Evolutionary conservation across 2,329 filamentous ascomycete genomes (phyloP).

Genomic region (Clonostachys sp.): DNA sequence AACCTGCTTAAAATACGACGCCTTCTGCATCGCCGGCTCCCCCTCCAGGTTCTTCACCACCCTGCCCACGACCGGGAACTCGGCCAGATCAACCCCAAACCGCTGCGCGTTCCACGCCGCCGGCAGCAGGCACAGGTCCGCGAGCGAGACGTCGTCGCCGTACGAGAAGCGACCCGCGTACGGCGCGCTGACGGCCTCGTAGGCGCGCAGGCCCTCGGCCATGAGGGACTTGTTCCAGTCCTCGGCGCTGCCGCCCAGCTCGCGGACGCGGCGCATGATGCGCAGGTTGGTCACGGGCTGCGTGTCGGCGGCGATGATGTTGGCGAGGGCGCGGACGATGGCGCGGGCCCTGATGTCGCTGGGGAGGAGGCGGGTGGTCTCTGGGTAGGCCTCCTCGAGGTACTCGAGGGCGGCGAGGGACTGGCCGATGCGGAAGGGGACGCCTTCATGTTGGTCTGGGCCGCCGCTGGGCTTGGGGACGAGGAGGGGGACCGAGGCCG

Average conservation of each 20-base stretch:
- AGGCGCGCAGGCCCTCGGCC: conserved; percentile 47
- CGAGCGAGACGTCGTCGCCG: conserved; percentile 50
- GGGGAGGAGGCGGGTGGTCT: conserved; percentile 38
- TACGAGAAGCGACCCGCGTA: conserved; percentile 47
- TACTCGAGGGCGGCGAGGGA: conserved; percentile 59
- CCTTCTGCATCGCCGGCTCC: conserved; percentile 44
- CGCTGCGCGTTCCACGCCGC: conserved; percentile 53
- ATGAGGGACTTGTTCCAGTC: conserved; percentile 49
- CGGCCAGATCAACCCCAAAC: conserved; percentile 44
- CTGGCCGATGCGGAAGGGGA: conserved; percentile 41
- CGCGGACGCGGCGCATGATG: conserved; percentile 3
- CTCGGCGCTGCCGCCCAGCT: conserved; percentile 28
- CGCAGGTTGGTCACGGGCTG: conserved; percentile 47
- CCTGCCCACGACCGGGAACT: conserved; percentile 39
- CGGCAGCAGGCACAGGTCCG: conserved; percentile 54
- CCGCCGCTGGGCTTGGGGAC: conserved; percentile 20
- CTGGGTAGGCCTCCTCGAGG: conserved; percentile 49
- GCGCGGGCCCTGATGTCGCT: conserved; percentile 37
- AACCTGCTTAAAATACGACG: conserved; percentile 47
- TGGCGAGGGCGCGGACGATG: conserved; percentile 43
- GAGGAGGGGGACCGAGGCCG: conserved; percentile 49
- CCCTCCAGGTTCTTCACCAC: conserved; percentile 40
- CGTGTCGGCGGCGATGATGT: conserved; percentile 50
- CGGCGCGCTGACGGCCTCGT: conserved; percentile 36
- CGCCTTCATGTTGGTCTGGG: too few relatives aligned